phyloP scores from a whole-genome alignment of 495 filamentous ascomycete genomes.

The Xylaria acuta region DNA sequence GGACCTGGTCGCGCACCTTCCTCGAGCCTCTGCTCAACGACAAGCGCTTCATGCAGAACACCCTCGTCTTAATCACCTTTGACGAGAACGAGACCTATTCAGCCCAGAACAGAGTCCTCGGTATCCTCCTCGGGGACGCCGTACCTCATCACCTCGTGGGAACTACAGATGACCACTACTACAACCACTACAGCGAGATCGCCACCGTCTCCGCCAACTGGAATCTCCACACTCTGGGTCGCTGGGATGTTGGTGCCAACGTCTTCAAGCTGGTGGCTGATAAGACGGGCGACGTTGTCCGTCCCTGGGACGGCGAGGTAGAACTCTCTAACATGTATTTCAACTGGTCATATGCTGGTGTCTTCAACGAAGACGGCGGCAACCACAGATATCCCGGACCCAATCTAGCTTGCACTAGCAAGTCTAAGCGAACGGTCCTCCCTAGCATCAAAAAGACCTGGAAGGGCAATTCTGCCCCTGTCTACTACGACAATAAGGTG shows the following conservation, averaged over 20 bases:
- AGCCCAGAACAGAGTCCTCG: conserved; percentile 61
- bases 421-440: conserved; percentile 49
- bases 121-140: conserved; percentile 70
- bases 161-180: conserved; percentile 69
- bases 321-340: conserved; percentile 47
- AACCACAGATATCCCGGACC: conserved; percentile 45
- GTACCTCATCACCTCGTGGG: conserved; percentile 63
- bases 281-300: conserved; percentile 47
- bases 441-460: conserved; percentile 46
- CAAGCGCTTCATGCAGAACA: conserved; percentile 71
- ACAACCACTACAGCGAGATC: conserved; percentile 74
- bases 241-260: conserved; percentile 62
- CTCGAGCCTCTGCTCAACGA: conserved; percentile 67
- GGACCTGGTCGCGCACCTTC: conserved; percentile 63
- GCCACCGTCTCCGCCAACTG: conserved; percentile 70
- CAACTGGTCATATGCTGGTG: conserved; percentile 57
- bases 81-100: conserved; percentile 69
- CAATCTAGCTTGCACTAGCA: conserved; percentile 37
- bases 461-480: conserved; percentile 39
- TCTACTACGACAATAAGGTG: conserved; percentile 49
- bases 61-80: conserved; percentile 71
- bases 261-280: conserved; percentile 55
- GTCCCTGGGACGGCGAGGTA: conserved; percentile 42
- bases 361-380: conserved; percentile 45
- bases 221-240: conserved; percentile 51